Evolutionary conservation across 352 stramenopile species (phyloP).

Genomic region (Blastocystis hominis): DNA sequence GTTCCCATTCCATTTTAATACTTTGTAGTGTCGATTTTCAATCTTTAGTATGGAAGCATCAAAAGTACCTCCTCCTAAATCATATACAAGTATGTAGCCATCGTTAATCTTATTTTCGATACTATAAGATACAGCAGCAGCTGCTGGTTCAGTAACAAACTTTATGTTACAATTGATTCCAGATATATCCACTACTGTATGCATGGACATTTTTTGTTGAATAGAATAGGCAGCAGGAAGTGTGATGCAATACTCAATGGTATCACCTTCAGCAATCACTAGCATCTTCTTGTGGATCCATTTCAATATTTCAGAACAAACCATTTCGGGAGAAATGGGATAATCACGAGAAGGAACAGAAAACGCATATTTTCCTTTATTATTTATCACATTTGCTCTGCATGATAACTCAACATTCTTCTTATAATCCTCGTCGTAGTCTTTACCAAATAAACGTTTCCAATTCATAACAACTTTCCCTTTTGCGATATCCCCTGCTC

Average conservation of each 20-base stretch:
- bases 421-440: background rate
- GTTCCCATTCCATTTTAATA: conserved; percentile 72
- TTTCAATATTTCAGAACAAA: background rate
- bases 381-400: background rate
- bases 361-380: background rate
- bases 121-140: conserved; percentile 91
- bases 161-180: background rate
- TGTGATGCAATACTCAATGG: background rate
- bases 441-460: conserved; percentile 24
- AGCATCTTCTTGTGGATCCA: background rate
- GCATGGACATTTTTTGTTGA: background rate
- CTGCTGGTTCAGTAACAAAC: conserved; percentile 82
- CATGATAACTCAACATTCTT: background rate
- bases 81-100: conserved; percentile 90
- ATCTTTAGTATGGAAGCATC: conserved; percentile 79
- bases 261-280: background rate
- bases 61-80: conserved; percentile 89
- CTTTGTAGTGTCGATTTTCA: conserved; percentile 61
- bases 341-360: background rate
- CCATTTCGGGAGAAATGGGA: background rate
- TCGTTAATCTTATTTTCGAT: conserved; percentile 84
- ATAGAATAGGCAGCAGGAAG: background rate
- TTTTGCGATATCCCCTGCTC: background rate
- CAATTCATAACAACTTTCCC: background rate
- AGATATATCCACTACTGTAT: background rate